phyloP scores from a whole-genome alignment of 805 yeast genomes.

The Saturnispora gosingensis region DNA sequence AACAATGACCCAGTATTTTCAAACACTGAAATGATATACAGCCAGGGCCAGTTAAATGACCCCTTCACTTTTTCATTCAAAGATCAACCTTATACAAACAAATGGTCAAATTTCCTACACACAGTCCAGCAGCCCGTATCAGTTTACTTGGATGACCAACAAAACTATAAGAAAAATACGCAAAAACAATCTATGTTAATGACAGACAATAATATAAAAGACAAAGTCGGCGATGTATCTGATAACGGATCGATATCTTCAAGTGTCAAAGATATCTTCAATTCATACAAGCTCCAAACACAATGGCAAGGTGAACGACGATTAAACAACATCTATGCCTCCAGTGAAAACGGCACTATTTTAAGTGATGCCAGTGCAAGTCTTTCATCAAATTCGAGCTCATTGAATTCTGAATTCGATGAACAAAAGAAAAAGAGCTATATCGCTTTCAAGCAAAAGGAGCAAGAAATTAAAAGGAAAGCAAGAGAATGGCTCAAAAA shows the following conservation, averaged over 20 bases:
- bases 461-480: slow-evolving; percentile 36
- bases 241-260: slow-evolving; percentile 16
- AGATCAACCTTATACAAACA: slow-evolving; percentile 6
- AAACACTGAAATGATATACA: background rate
- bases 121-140: slow-evolving; percentile 10
- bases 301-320: slow-evolving; percentile 70
- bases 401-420: background rate
- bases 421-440: slow-evolving; percentile 11
- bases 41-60: slow-evolving; percentile 8
- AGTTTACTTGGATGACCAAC: background rate
- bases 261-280: slow-evolving; percentile 6
- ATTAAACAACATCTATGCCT: slow-evolving; percentile 27
- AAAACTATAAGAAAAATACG: background rate
- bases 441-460: background rate
- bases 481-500: slow-evolving; percentile 62
- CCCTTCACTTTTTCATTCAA: slow-evolving; percentile 16
- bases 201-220: background rate
- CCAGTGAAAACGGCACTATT: background rate
- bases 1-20: background rate
- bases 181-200: background rate
- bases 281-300: slow-evolving; percentile 30
- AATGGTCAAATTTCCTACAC: slow-evolving; percentile 17
- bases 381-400: slow-evolving; percentile 4
- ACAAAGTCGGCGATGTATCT: background rate
- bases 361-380: background rate